phyloP scores from a whole-genome alignment of 2,329 filamentous ascomycete genomes.

The Aspergillus pseudonomiae region DNA sequence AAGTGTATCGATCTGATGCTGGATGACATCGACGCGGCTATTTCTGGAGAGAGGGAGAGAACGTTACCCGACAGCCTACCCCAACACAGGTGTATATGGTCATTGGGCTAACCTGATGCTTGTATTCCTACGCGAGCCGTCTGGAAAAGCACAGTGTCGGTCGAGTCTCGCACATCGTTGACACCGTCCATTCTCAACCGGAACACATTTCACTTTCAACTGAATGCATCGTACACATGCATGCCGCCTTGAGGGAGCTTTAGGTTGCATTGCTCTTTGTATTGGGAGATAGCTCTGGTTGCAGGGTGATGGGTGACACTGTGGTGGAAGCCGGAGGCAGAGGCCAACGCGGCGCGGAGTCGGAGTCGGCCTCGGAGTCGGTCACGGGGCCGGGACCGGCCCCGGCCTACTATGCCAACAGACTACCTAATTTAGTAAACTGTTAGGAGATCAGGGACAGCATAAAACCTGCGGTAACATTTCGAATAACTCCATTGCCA shows the following conservation, averaged over 20 bases:
- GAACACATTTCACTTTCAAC: conserved; percentile 9
- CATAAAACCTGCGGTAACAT: conserved; percentile 6
- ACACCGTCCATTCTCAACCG: conserved; percentile 7
- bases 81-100: conserved; percentile 4
- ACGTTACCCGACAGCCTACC: conserved; percentile 8
- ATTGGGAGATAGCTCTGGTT: conserved; percentile 2
- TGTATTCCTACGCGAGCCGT: conserved; percentile 8
- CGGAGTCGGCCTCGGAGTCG: background rate
- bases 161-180: conserved; percentile 8
- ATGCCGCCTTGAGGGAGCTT: conserved; percentile 6
- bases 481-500: conserved; percentile 2
- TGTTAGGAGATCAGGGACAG: conserved; percentile 1
- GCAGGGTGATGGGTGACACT: conserved; percentile 2
- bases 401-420: conserved; percentile 1
- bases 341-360: background rate
- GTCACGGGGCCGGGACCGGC: no score
- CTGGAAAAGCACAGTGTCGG: conserved; percentile 9
- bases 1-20: conserved; percentile 7
- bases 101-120: conserved; percentile 9
- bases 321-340: background rate
- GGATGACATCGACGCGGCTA: conserved; percentile 9
- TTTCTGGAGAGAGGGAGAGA: conserved; percentile 9
- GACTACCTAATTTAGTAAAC: conserved; percentile 1
- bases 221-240: conserved; percentile 7
- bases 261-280: conserved; percentile 6